phyloP scores from a whole-genome alignment of 345 rosid genomes.

The Mallotus nudiflorus region DNA sequence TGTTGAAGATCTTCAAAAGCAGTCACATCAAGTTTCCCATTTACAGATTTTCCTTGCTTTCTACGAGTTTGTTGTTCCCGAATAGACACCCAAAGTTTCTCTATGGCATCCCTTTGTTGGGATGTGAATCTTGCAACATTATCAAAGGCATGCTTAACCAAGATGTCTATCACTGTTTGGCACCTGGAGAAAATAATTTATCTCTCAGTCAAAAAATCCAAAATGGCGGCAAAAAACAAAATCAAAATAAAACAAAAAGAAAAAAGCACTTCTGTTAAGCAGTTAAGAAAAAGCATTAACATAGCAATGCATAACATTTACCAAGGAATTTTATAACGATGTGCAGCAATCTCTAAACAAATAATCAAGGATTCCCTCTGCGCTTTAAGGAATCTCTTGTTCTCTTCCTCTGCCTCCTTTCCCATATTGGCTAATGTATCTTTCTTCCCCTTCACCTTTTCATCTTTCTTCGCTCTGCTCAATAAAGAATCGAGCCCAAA shows the following conservation, averaged over 20 bases:
- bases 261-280: not conserved
- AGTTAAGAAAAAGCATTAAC: not conserved
- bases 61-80: conserved; percentile 75
- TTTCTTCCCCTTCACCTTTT: conserved; percentile 55
- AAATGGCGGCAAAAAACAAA: not conserved
- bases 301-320: conserved; percentile 25
- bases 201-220: not conserved
- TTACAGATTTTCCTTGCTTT: conserved; percentile 91
- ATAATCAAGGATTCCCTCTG: conserved; percentile 78
- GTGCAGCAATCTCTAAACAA: conserved; percentile 93
- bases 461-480: conserved; percentile 53
- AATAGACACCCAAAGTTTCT: conserved; percentile 84
- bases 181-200: conserved; percentile 54
- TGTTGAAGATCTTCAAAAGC: conserved; percentile 90
- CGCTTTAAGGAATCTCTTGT: conserved; percentile 62
- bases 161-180: conserved; percentile 90
- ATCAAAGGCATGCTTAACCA: conserved; percentile 91
- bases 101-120: conserved; percentile 78
- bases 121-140: conserved; percentile 76
- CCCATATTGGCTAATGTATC: conserved; percentile 36
- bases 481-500: conserved; percentile 87
- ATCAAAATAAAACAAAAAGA: not conserved
- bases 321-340: conserved; percentile 86
- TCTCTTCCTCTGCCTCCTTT: conserved; percentile 58
- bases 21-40: conserved; percentile 86